phyloP scores from a whole-genome alignment of 441 rosid genomes.

The Capsella rubella region DNA sequence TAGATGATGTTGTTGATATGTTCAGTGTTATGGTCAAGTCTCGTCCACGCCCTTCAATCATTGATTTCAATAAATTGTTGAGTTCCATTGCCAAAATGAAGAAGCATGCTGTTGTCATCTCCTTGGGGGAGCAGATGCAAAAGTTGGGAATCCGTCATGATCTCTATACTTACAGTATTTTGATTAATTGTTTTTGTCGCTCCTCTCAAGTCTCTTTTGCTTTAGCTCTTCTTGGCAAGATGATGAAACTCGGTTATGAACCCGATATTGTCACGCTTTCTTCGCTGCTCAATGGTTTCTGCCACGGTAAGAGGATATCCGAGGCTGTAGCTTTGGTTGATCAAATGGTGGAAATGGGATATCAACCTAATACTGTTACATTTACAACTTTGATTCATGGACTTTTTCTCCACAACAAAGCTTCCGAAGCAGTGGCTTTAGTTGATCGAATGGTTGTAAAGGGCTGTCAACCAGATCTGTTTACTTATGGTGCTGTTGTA shows the following conservation, averaged over 20 bases:
- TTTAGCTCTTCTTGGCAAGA: background rate
- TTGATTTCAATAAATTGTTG: background rate
- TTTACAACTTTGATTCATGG: background rate
- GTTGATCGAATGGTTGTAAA: fast-evolving
- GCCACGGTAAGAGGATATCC: background rate
- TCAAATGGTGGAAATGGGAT: constrained; percentile 13
- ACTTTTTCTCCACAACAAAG: constrained; percentile 7
- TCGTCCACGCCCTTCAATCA: background rate
- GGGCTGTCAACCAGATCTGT: background rate
- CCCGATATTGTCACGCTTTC: background rate
- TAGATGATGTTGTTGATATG: background rate
- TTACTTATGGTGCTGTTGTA: background rate
- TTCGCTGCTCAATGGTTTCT: background rate
- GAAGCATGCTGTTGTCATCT: background rate
- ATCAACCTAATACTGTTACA: background rate
- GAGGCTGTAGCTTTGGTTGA: background rate
- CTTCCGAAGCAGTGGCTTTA: background rate
- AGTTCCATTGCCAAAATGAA: background rate
- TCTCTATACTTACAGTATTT: too few species aligned
- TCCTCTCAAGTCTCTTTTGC: too few species aligned
- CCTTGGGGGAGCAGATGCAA: background rate
- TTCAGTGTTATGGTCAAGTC: background rate
- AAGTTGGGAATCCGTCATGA: too few species aligned
- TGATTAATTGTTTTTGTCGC: too few species aligned
- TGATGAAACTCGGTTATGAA: background rate